Base-by-base conservation (phyloP, 495 filamentous ascomycete genomes). In the Xylaria grammica region DNA sequence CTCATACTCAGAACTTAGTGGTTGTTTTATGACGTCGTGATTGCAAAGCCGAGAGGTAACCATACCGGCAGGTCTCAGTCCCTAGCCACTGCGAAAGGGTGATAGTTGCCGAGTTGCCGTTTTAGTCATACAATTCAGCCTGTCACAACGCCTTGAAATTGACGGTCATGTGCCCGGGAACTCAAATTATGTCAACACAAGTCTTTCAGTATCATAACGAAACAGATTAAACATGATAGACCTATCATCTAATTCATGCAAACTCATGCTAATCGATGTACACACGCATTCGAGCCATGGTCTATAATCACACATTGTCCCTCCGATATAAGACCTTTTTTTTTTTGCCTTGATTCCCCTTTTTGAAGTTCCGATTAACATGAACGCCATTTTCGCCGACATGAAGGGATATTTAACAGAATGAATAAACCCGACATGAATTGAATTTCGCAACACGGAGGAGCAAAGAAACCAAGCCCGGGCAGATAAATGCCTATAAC, bases 1-100 rank as follows among this genome's bases (percentile, higher is more conserved):
- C 24, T 45, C 17, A 44, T n/a, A 44, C 17, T 44, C 40, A 10
- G 4, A 44, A 11, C 34, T 36, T 11, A 36, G 11, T 36, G 34
- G 5, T 11, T 5, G 11, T 11, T 5, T 24, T n/a, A 20, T 38
- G 34, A 17, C 54, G 36, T 19, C 29, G n/a, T 3, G 19, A 58
- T 44, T 9, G 38, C 24, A 45, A 38, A 30, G 26, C 54, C 38
- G 30, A 44, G 54, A 58, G 53, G n/a, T n/a, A n/a, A n/a, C n/a
- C n/a, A n/a, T n/a, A n/a, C n/a, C n/a, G n/a, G n/a, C n/a, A n/a
- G n/a, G n/a, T n/a, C n/a, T n/a, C n/a, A n/a, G n/a, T n/a, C n/a
- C n/a, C n/a, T n/a, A n/a, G n/a, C n/a, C n/a, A n/a, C n/a, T n/a
- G n/a, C n/a, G n/a, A n/a, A n/a, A n/a, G n/a, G n/a, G n/a, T n/a